A percentile compares a stretch with the other conserved stretches of the same genome.
phyloP scores from a whole-genome alignment of 176 grass and related monocot species.

The Musa schizocarpa region DNA sequence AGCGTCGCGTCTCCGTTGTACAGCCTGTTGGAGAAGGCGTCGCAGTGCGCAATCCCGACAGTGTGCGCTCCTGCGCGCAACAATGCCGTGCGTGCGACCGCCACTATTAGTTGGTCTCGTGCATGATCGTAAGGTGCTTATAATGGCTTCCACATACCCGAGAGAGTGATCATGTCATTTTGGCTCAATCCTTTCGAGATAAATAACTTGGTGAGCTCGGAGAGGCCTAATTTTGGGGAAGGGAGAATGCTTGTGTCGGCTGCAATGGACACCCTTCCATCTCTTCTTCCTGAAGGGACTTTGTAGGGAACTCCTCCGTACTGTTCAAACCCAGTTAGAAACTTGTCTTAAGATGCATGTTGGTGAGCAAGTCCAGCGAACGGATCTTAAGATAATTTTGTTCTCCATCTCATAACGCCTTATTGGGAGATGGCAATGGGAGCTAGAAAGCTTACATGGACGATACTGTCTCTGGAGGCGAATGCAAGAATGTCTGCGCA shows the following conservation, averaged over 20 bases:
- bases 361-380: too few species aligned
- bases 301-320: conserved; percentile 41
- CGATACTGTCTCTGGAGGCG: conserved; percentile 4
- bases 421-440: neutral
- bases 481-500: conserved; percentile 16
- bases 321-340: neutral
- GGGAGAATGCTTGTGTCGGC: conserved; percentile 35
- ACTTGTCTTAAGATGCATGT: too few species aligned
- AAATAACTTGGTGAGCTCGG: conserved; percentile 27
- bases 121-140: neutral
- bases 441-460: neutral
- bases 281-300: conserved; percentile 52
- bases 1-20: conserved; percentile 36
- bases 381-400: neutral
- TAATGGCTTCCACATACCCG: conserved; percentile 21
- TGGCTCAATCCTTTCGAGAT: conserved; percentile 37
- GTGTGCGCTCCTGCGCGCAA: conserved; percentile 58
- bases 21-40: conserved; percentile 64
- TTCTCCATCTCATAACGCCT: neutral
- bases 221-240: conserved; percentile 12
- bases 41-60: conserved; percentile 64
- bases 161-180: conserved; percentile 48
- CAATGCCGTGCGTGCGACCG: too few species aligned
- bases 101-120: neutral
- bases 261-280: conserved; percentile 39